Percentiles rank a stretch among this genome's conserved stretches.
Evolutionary conservation across 169 alveolate genomes (phyloP).

Genomic region (Amoebophrya sp.): DNA sequence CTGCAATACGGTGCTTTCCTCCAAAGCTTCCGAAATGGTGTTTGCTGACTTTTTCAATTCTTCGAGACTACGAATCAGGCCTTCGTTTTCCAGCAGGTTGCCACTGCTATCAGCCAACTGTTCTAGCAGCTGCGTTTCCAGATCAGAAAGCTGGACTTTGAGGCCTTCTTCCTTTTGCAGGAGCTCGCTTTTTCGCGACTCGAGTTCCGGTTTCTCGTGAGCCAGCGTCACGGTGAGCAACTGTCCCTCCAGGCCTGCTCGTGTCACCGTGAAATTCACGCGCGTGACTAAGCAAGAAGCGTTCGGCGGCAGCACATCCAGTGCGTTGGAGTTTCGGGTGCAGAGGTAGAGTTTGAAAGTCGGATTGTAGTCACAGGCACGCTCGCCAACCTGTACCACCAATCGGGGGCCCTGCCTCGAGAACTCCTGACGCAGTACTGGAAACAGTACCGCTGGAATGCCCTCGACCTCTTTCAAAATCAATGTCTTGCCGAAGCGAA

Average conservation of each 20-base stretch:
- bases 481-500: slow-evolving; percentile 78
- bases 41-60: slow-evolving; percentile 68
- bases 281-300: slow-evolving; percentile 65
- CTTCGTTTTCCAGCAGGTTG: slow-evolving; percentile 74
- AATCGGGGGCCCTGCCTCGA: slow-evolving; percentile 78
- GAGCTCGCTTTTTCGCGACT: slow-evolving; percentile 68
- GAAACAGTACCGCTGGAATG: slow-evolving; percentile 73
- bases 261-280: slow-evolving; percentile 80
- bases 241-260: slow-evolving; percentile 83
- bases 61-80: slow-evolving; percentile 70
- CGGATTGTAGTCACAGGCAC: slow-evolving; percentile 73
- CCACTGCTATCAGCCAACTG: slow-evolving; percentile 78
- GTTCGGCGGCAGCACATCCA: slow-evolving; percentile 67
- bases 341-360: slow-evolving; percentile 69
- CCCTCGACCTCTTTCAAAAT: slow-evolving; percentile 76
- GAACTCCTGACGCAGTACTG: slow-evolving; percentile 75
- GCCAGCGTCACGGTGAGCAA: slow-evolving; percentile 75
- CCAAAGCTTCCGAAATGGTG: slow-evolving; percentile 63
- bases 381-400: slow-evolving; percentile 80
- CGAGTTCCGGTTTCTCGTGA: slow-evolving; percentile 85
- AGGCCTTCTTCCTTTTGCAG: slow-evolving; percentile 78
- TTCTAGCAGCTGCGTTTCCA: slow-evolving; percentile 70
- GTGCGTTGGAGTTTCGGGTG: slow-evolving; percentile 76
- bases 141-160: slow-evolving; percentile 68
- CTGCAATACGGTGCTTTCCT: slow-evolving; percentile 67